Conservation (phyloP, 495 filamentous ascomycete species). For the Neurospora sp. region DNA sequence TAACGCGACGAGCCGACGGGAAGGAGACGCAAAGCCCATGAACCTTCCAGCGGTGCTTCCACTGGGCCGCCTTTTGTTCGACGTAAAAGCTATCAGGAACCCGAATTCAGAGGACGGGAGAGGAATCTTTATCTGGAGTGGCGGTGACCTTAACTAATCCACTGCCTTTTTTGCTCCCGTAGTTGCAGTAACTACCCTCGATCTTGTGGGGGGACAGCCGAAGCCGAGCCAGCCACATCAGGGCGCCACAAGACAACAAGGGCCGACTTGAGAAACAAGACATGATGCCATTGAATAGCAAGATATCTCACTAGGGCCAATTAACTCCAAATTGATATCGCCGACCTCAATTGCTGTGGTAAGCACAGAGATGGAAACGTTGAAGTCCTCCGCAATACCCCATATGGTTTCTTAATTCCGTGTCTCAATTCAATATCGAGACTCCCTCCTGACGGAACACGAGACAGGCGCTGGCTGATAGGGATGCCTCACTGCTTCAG, state of each 20-base stretch:
- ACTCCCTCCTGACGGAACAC: neutral
- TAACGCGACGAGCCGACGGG: neutral
- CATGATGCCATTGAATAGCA: neutral
- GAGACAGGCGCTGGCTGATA: neutral
- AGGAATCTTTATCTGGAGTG: neutral
- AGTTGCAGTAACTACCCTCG: neutral
- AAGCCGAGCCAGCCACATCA: neutral
- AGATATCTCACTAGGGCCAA: neutral
- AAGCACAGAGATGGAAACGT: neutral
- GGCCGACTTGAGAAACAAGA: neutral
- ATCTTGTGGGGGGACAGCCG: neutral
- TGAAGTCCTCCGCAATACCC: neutral
- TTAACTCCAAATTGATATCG: neutral
- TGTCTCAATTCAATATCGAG: neutral
- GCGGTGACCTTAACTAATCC: neutral
- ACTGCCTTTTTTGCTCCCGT: neutral
- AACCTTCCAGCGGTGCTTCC: neutral
- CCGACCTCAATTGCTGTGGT: neutral
- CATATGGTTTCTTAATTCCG: neutral
- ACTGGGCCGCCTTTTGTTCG: neutral
- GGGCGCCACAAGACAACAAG: neutral
- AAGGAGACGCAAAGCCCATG: neutral
- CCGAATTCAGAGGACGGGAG: neutral
- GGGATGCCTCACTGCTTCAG: neutral
- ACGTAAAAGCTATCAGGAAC: neutral